Evolutionary conservation across 202 grass and related monocot species (phyloP).

Genomic region (Dendrocalamus latiflorus): DNA sequence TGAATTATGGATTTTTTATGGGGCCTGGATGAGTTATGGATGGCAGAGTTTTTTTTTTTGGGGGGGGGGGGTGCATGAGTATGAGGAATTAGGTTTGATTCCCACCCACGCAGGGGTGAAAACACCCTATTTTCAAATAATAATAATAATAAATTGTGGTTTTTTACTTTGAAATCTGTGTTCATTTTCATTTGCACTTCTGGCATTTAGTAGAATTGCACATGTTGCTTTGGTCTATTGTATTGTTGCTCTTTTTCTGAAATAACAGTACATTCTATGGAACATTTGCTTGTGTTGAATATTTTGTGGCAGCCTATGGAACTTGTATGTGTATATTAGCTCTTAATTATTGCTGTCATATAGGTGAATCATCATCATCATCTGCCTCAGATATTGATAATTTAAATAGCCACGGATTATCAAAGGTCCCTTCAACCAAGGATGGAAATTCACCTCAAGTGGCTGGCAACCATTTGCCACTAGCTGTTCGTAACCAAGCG

Average conservation of each 20-base stretch:
- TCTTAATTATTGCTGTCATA: slow-evolving; percentile 34
- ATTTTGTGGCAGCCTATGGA: neutral
- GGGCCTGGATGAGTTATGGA: neutral
- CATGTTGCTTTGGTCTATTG: neutral
- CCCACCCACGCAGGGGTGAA: too few species aligned
- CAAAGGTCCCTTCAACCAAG: slow-evolving; percentile 50
- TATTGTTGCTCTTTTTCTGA: neutral
- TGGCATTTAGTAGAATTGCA: slow-evolving; percentile 2
- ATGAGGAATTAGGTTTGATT: neutral
- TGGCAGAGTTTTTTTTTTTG: too few species aligned
- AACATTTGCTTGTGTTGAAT: neutral
- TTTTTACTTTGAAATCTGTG: neutral
- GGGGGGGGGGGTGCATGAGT: too few species aligned
- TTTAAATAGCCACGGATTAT: slow-evolving; percentile 52
- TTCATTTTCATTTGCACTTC: neutral
- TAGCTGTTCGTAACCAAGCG: slow-evolving; percentile 52
- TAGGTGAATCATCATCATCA: slow-evolving; percentile 71
- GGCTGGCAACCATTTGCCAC: slow-evolving; percentile 47
- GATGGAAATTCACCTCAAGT: slow-evolving; percentile 57
- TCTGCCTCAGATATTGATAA: slow-evolving; percentile 75
- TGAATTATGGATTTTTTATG: neutral
- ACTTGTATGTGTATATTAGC: neutral
- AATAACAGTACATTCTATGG: neutral
- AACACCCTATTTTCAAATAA: neutral
- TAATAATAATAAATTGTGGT: neutral